These are phyloP conservation scores for Shiraia bambusicola DNA, from an alignment of 2,329 filamentous ascomycete genomes.

Conservation along the genomic window DNA sequence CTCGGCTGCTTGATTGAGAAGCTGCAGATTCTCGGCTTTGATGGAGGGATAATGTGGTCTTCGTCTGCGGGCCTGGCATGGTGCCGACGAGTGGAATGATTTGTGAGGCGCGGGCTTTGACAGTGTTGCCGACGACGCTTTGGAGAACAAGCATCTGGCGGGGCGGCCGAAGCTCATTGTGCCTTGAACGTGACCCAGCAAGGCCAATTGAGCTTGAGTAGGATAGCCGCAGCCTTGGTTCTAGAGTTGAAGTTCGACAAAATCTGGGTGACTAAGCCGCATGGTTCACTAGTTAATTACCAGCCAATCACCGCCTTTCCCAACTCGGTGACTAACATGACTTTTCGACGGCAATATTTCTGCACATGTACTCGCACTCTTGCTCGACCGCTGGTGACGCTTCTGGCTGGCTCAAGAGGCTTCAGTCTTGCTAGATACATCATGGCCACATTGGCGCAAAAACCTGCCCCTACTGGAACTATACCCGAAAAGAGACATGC, in stretches of 20 bases:
- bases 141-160: constrained; percentile 46
- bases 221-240: constrained; percentile 6
- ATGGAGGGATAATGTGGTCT: constrained; percentile 48
- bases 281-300: constrained; percentile 23
- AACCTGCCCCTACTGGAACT: constrained; percentile 33
- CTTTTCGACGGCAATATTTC: constrained; percentile 14
- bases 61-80: constrained; percentile 39
- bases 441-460: constrained; percentile 39
- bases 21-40: constrained; percentile 45
- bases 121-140: constrained; percentile 23
- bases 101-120: constrained; percentile 41
- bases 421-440: constrained; percentile 17
- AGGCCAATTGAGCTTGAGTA: constrained; percentile 25
- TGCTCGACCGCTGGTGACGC: constrained; percentile 29
- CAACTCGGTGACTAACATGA: constrained; percentile 28
- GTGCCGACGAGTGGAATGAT: constrained; percentile 45
- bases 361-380: constrained; percentile 27
- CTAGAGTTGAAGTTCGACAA: constrained; percentile 25
- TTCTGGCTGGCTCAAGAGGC: constrained; percentile 20
- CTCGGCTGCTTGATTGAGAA: constrained; percentile 36
- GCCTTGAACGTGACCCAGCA: constrained; percentile 13
- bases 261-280: constrained; percentile 20
- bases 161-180: constrained; percentile 48
- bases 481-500: constrained; percentile 39
- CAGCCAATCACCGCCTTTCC: constrained; percentile 30